phyloP scores from a whole-genome alignment of 805 yeast genomes.

The Ogataea siamensis region DNA sequence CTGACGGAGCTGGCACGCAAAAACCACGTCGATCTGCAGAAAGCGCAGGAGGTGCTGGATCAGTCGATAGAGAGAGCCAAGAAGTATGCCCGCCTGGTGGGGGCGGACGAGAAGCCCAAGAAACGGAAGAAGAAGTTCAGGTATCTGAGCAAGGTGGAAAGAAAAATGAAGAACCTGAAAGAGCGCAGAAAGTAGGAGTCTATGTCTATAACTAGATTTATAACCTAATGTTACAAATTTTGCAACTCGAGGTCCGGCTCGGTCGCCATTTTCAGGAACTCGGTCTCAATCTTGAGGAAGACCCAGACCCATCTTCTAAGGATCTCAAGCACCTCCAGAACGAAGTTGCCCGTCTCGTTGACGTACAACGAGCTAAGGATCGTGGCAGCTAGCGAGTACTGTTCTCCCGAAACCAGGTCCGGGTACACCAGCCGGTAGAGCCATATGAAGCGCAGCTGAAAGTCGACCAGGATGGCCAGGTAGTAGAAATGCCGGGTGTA shows the following conservation, averaged over 20 bases:
- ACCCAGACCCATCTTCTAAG: conserved; percentile 90
- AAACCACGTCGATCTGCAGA: conserved; percentile 68
- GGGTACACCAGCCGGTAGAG: conserved; percentile 43
- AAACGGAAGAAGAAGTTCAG: conserved; percentile 78
- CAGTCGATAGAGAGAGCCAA: conserved; percentile 76
- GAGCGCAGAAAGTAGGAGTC: conserved; percentile 28
- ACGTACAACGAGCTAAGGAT: conserved; percentile 30
- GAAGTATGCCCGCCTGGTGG: conserved; percentile 71
- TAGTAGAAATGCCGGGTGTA: conserved; percentile 46
- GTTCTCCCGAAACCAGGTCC: conserved; percentile 14
- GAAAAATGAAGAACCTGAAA: conserved; percentile 51
- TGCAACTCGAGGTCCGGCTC: conserved; percentile 27
- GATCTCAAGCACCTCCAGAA: conserved; percentile 71
- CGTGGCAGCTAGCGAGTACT: conserved; percentile 15
- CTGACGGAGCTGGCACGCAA: conserved; percentile 47
- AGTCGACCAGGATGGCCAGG: conserved; percentile 58
- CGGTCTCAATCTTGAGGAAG: conserved; percentile 78
- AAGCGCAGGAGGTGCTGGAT: conserved; percentile 67
- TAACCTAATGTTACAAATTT: conserved; percentile 7
- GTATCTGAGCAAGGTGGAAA: conserved; percentile 77
- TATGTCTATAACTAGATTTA: conserved; percentile 6
- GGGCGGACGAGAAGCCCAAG: conserved; percentile 44
- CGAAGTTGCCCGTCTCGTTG: conserved; percentile 60
- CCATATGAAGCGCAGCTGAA: conserved; percentile 75
- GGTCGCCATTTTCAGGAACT: conserved; percentile 40